phyloP scores from a whole-genome alignment of 495 filamentous ascomycete genomes.

The Haplographium delicatum region DNA sequence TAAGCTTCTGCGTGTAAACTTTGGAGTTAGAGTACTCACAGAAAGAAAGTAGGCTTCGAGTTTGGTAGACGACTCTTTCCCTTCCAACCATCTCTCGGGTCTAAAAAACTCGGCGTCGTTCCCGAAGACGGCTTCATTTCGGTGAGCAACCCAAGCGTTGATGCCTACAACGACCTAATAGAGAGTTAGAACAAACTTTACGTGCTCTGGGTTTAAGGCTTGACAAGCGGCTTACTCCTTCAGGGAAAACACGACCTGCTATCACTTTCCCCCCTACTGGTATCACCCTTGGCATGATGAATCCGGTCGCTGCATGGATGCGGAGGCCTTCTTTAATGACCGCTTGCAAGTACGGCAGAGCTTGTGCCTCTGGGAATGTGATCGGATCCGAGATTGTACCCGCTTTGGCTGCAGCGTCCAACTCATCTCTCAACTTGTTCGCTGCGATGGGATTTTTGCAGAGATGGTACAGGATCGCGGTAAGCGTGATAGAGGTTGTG shows the following conservation, averaged over 20 bases:
- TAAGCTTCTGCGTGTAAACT: too few relatives aligned
- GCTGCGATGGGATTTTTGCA: slow-evolving; percentile 31
- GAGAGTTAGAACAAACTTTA: too few relatives aligned
- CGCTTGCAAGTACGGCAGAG: slow-evolving; percentile 56
- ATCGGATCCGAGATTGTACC: slow-evolving; percentile 20
- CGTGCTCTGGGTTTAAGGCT: too few relatives aligned
- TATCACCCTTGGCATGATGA: slow-evolving; percentile 50
- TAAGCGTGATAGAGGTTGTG: slow-evolving; percentile 46
- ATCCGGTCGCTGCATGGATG: slow-evolving; percentile 45
- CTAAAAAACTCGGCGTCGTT: slow-evolving; percentile 34
- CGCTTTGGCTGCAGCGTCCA: slow-evolving; percentile 29
- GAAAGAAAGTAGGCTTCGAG: too few relatives aligned
- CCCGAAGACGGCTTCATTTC: slow-evolving; percentile 43
- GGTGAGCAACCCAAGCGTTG: slow-evolving; percentile 48
- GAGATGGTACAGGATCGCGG: slow-evolving; percentile 43
- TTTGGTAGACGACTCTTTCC: too few relatives aligned
- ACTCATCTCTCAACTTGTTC: slow-evolving; percentile 36
- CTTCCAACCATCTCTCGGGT: slow-evolving; percentile 50
- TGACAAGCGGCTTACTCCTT: slow-evolving; percentile 39
- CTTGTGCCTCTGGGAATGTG: slow-evolving; percentile 43
- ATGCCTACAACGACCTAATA: too few relatives aligned
- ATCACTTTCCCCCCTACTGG: slow-evolving; percentile 46
- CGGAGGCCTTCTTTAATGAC: slow-evolving; percentile 59
- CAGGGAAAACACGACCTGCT: slow-evolving; percentile 43
- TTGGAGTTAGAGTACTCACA: too few relatives aligned